Conservation (phyloP, 257 asterid genomes). For the Salvia hispanica region DNA sequence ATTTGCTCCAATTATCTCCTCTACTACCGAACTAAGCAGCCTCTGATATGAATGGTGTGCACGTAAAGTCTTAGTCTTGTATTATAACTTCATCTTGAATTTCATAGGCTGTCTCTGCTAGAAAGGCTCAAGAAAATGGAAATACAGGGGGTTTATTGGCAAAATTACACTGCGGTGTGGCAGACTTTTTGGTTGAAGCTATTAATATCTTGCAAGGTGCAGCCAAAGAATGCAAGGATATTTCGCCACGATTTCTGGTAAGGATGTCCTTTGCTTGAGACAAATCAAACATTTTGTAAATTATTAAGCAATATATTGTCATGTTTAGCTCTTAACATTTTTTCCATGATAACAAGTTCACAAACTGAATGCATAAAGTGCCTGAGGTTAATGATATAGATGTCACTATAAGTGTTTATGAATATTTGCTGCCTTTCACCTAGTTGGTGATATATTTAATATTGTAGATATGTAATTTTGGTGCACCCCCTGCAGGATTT, state of each 20-base stretch:
- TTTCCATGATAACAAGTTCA: background rate
- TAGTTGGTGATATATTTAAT: too few species aligned
- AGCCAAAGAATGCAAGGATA: slow-evolving; percentile 51
- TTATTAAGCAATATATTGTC: background rate
- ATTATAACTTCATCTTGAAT: slow-evolving; percentile 1
- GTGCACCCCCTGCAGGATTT: slow-evolving; percentile 51
- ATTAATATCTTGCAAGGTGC: slow-evolving; percentile 31
- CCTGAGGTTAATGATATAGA: background rate
- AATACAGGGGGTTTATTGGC: slow-evolving; percentile 54
- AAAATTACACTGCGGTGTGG: slow-evolving; percentile 63
- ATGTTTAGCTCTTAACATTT: background rate
- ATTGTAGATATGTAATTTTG: background rate
- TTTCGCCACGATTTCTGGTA: slow-evolving; percentile 56
- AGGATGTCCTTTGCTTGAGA: background rate
- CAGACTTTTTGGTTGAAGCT: slow-evolving; percentile 59
- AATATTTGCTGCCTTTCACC: background rate
- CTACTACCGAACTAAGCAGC: too few species aligned
- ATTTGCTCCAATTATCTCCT: background rate
- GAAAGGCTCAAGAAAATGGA: slow-evolving; percentile 64
- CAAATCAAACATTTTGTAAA: background rate
- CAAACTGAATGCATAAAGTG: background rate
- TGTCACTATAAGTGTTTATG: background rate
- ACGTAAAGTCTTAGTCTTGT: background rate
- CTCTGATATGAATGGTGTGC: background rate
- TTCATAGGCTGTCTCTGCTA: slow-evolving; percentile 64